Evolutionary conservation across 2,329 filamentous ascomycete species (phyloP).

Genomic region (Fusarium brachygibbosum): DNA sequence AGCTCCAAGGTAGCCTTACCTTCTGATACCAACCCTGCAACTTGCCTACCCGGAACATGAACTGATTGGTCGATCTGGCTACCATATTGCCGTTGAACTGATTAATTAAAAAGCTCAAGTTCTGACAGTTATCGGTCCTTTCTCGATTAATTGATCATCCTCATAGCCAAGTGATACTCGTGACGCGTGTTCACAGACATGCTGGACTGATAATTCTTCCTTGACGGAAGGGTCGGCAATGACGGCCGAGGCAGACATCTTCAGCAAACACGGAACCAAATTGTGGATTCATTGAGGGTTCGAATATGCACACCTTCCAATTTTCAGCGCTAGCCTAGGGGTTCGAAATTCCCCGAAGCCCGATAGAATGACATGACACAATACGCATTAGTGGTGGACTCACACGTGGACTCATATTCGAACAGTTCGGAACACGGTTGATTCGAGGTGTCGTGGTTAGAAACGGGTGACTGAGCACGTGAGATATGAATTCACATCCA

Average conservation of each 20-base stretch:
- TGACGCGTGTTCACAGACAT: neutral
- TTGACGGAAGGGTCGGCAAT: conserved; percentile 18
- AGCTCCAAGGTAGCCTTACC: no score
- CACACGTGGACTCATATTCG: neutral
- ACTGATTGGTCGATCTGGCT: no score
- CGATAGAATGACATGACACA: neutral
- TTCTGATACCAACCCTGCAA: no score
- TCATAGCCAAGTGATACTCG: neutral
- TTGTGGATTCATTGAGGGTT: neutral
- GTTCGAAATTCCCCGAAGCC: conserved; percentile 17
- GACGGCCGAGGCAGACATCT: neutral
- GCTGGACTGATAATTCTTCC: neutral
- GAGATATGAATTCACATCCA: neutral
- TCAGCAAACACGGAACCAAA: neutral
- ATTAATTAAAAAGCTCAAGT: neutral
- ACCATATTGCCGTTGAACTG: no score
- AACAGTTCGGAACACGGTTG: neutral
- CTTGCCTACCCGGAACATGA: no score
- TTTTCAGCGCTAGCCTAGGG: neutral
- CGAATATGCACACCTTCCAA: no score
- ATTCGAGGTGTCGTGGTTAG: neutral
- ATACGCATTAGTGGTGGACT: no score
- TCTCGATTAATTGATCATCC: neutral
- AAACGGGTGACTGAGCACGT: neutral
- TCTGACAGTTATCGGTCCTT: conserved; percentile 10